A percentile compares a stretch with the other conserved stretches of the same genome.
These are phyloP conservation scores for Penicillium palitans DNA, from an alignment of 2,329 filamentous ascomycete species.

Conservation along the genomic window DNA sequence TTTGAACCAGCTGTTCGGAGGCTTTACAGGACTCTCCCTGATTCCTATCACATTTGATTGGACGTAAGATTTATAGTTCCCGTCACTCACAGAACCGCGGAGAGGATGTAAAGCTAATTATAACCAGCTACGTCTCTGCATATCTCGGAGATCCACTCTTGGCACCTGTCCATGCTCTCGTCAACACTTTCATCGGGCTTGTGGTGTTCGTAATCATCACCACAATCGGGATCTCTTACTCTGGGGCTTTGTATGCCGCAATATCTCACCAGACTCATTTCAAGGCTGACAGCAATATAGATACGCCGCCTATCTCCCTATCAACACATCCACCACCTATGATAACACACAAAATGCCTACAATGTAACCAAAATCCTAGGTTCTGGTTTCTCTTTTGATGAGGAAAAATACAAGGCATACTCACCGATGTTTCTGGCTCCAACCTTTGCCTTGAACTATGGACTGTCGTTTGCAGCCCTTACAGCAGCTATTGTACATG, in stretches of 20 bases:
- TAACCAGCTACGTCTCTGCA: slow-evolving; percentile 21
- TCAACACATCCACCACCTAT: slow-evolving; percentile 35
- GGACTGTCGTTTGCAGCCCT: slow-evolving; percentile 41
- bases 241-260: slow-evolving; percentile 29
- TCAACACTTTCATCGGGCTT: slow-evolving; percentile 37
- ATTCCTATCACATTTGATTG: slow-evolving; percentile 61
- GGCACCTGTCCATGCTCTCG: slow-evolving; percentile 30
- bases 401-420: slow-evolving; percentile 36
- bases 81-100: neutral
- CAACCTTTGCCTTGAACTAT: slow-evolving; percentile 39
- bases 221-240: slow-evolving; percentile 36
- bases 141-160: slow-evolving; percentile 35
- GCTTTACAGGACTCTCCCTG: slow-evolving; percentile 65
- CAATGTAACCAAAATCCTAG: slow-evolving; percentile 36
- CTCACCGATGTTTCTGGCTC: slow-evolving; percentile 40
- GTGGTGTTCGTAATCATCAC: slow-evolving; percentile 34
- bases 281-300: slow-evolving; percentile 6
- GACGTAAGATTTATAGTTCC: slow-evolving; percentile 23
- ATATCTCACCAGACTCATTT: neutral
- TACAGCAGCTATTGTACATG: slow-evolving; percentile 35
- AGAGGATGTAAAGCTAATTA: slow-evolving; percentile 1
- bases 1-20: slow-evolving; percentile 59
- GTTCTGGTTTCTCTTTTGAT: slow-evolving; percentile 34
- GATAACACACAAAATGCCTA: slow-evolving; percentile 39
- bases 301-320: slow-evolving; percentile 36